A percentile compares a stretch with the other conserved stretches of the same genome.
Conservation (phyloP, 2,329 filamentous ascomycete species). For the Thermoascus crustaceus region DNA sequence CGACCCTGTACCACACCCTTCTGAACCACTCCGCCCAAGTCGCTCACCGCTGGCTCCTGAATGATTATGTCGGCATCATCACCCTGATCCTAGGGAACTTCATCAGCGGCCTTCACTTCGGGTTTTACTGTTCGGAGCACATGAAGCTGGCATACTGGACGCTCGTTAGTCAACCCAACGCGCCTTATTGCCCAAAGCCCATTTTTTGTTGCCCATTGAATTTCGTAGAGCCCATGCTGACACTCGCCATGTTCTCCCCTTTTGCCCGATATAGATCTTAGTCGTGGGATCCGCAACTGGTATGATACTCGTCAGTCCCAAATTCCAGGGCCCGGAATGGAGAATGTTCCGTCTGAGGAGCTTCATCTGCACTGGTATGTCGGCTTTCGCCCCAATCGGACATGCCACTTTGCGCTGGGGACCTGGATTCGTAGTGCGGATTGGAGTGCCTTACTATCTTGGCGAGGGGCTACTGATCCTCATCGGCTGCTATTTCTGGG, state of each 20-base stretch:
- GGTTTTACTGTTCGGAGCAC: slow-evolving; percentile 25
- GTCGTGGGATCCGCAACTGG: slow-evolving; percentile 21
- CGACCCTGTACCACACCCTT: slow-evolving; percentile 26
- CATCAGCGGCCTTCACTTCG: slow-evolving; percentile 27
- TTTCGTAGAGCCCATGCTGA: too few species aligned
- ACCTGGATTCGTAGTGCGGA: slow-evolving; percentile 13
- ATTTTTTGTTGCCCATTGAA: too few species aligned
- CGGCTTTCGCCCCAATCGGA: slow-evolving; percentile 25
- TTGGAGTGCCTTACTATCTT: slow-evolving; percentile 27
- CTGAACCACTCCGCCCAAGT: slow-evolving; percentile 24
- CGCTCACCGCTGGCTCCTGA: slow-evolving; percentile 16
- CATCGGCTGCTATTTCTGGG: slow-evolving; percentile 21
- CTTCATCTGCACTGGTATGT: slow-evolving; percentile 24
- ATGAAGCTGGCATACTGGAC: slow-evolving; percentile 26
- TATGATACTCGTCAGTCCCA: slow-evolving; percentile 26
- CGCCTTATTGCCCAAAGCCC: too few species aligned
- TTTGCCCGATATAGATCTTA: slow-evolving; percentile 19
- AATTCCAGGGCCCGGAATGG: slow-evolving; percentile 22
- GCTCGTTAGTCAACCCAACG: slow-evolving; percentile 28
- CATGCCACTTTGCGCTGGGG: slow-evolving; percentile 22
- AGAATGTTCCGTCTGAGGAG: slow-evolving; percentile 18
- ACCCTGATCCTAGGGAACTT: slow-evolving; percentile 27
- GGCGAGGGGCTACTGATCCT: slow-evolving; percentile 24
- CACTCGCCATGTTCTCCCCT: too few species aligned
- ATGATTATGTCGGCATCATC: slow-evolving; percentile 28